Evolutionary conservation across 1,284 basidiomycete genomes (phyloP).

Genomic region (Chalciporus sp.): DNA sequence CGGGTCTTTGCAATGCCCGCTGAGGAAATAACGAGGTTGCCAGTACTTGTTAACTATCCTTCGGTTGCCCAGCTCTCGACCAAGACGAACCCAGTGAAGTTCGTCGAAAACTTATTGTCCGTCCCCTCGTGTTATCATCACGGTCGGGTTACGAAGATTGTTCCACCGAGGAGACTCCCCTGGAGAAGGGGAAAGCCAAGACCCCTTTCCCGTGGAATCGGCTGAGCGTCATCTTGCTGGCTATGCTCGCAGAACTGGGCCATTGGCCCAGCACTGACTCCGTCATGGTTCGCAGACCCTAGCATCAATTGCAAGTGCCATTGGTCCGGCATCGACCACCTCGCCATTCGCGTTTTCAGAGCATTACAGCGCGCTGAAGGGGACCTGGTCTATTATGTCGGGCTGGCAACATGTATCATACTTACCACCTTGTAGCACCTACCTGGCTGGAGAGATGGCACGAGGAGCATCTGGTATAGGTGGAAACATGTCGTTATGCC

Average conservation of each 20-base stretch:
- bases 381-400: conserved; percentile 37
- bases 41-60: too few relatives aligned
- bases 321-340: conserved; percentile 44
- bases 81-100: too few relatives aligned
- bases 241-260: conserved; percentile 29
- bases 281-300: too few relatives aligned
- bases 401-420: conserved; percentile 28
- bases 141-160: not conserved
- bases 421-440: conserved; percentile 16
- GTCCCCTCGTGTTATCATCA: conserved; percentile 3
- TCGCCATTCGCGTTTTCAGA: conserved; percentile 43
- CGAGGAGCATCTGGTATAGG: too few relatives aligned
- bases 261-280: too few relatives aligned
- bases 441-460: conserved; percentile 16
- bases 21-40: too few relatives aligned
- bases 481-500: too few relatives aligned
- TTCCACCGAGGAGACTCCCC: conserved; percentile 23
- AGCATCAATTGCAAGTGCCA: conserved; percentile 48
- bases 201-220: conserved; percentile 31
- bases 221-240: conserved; percentile 18
- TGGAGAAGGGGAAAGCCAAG: conserved; percentile 11
- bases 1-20: too few relatives aligned
- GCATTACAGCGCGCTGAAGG: conserved; percentile 35
- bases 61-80: too few relatives aligned
- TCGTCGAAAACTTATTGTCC: too few relatives aligned